These are phyloP conservation scores for barrel medic (Medicago truncatula) DNA, from an alignment of 306 rosid genomes.

Conservation along the genomic window DNA sequence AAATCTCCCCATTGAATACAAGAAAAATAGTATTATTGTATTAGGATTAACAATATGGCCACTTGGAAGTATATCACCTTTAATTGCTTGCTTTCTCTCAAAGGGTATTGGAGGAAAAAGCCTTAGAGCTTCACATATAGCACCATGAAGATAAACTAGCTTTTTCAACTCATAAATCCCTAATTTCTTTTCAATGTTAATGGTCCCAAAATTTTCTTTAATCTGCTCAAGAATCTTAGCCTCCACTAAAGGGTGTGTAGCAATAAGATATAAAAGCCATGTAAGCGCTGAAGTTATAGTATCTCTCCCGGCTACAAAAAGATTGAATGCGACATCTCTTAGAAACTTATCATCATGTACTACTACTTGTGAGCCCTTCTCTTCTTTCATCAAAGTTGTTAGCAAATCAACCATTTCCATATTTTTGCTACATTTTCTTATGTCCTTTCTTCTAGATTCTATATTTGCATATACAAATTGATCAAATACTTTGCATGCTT, in stretches of 20 bases:
- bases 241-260: conserved; percentile 54
- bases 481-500: conserved; percentile 46
- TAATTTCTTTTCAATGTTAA: background rate
- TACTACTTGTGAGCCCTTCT: background rate
- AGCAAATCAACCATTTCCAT: conserved; percentile 26
- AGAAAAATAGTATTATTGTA: background rate
- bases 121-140: background rate
- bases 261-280: conserved; percentile 57
- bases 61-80: conserved; percentile 13
- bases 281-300: conserved; percentile 56
- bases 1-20: conserved; percentile 2
- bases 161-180: background rate
- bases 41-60: background rate
- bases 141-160: background rate
- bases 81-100: conserved; percentile 13
- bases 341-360: conserved; percentile 45
- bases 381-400: conserved; percentile 35
- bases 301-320: conserved; percentile 54
- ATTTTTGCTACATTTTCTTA: background rate
- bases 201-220: background rate
- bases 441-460: conserved; percentile 34
- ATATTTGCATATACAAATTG: conserved; percentile 41
- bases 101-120: conserved; percentile 4
- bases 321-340: conserved; percentile 49
- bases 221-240: conserved; percentile 56